These are phyloP conservation scores for Salix brachista DNA, from an alignment of 345 rosid species.

Conservation along the genomic window DNA sequence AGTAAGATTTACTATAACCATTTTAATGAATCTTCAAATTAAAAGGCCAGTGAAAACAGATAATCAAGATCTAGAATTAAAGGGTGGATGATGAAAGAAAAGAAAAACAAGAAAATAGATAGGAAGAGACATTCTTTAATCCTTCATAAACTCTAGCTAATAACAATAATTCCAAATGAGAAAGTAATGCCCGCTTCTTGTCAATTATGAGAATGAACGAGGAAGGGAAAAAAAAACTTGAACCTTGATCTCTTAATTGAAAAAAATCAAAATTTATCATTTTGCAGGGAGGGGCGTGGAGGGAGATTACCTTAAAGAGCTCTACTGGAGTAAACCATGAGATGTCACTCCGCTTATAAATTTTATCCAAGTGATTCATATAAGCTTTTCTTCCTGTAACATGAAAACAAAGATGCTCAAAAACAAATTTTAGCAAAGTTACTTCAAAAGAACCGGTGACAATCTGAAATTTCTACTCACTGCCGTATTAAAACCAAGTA, in stretches of 20 bases:
- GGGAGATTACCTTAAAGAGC: conserved; percentile 74
- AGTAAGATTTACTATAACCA: too few species aligned
- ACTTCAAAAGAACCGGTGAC: too few species aligned
- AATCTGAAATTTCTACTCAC: too few species aligned
- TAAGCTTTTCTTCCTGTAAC: conserved; percentile 78
- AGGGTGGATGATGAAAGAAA: not conserved
- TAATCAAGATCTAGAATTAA: not conserved
- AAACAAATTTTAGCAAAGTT: too few species aligned
- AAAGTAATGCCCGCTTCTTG: not conserved
- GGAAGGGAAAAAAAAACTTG: not conserved
- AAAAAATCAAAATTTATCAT: not conserved
- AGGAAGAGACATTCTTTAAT: not conserved
- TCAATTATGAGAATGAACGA: not conserved
- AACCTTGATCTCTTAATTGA: not conserved
- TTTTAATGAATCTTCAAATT: not conserved
- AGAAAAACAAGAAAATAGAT: not conserved
- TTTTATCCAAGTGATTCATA: conserved; percentile 69
- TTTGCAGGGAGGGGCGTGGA: not conserved
- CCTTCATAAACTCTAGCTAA: not conserved
- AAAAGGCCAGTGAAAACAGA: not conserved
- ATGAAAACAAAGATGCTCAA: not conserved
- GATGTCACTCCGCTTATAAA: conserved; percentile 81
- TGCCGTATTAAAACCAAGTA: too few species aligned
- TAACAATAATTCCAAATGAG: not conserved
- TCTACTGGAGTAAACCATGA: conserved; percentile 99